Base-by-base conservation (phyloP, 306 rosid species). In the Gillenia trifoliata region DNA sequence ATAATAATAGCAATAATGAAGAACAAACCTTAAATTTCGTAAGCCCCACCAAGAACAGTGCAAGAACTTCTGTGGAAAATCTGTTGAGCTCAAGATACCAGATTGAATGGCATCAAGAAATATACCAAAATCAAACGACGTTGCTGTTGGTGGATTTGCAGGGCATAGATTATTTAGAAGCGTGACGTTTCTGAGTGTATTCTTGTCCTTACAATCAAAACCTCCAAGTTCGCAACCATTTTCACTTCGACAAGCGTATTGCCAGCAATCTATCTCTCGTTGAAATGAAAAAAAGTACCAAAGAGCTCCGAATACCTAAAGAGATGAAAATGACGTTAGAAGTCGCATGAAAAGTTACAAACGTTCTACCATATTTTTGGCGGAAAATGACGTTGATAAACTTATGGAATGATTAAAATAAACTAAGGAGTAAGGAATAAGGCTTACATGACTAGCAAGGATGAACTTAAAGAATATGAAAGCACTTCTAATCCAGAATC, bases 41-140 rank as follows among this genome's bases (percentile, higher is more conserved):
- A 75, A 22, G 0, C 86, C 83, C 79, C 86, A 83, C 64, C 55
- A 76, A 29, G 75, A 75, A 61, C 79, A 71, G 36, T 54, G 41
- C 17, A 28, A 30, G 69, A 75, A 31, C 36, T 79, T 75, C 28
- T 33, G 54, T 8, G 68, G 69, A 71, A 59, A 25, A 59, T 75
- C 15, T 52, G 22, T 38, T 5, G 83, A 79, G 33, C 61, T 54
- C 7, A 65, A 74, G 4, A 43, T 64, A 61, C 75, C 78, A 71
- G 76, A 33, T 7, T 75, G 9, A 34, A 79, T 49, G 28, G 78
- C 83, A 25, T 68, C 64, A 31, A 43, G 49, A 22, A 75, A 83
- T 52, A 83, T 79, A 40, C 79, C 83, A 31, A 79, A 73, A 59
- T 79, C 26, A 5, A 72, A 78, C 11, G 13, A 0, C 2, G 60